These are phyloP conservation scores for Coemansia sp. DNA, from an alignment of 192 early-diverging fungal genomes.

Conservation along the genomic window DNA sequence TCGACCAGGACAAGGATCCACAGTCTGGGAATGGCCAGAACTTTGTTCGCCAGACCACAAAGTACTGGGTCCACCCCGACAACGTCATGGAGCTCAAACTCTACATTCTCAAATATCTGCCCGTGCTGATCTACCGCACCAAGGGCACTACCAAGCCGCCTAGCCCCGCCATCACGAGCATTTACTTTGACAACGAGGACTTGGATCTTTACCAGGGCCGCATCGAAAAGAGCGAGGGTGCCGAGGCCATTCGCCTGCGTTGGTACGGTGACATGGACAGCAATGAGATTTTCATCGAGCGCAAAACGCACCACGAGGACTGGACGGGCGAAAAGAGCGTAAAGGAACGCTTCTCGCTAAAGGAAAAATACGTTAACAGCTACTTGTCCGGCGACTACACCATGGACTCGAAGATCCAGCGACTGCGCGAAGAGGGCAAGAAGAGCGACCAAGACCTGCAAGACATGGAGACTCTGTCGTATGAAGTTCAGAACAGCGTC, in stretches of 20 bases:
- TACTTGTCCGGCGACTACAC: constrained; percentile 78
- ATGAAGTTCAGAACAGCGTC: constrained; percentile 70
- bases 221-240: constrained; percentile 84
- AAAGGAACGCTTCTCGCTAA: constrained; percentile 88
- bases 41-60: constrained; percentile 82
- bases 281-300: constrained; percentile 92
- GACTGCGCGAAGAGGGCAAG: constrained; percentile 69
- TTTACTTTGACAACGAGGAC: constrained; percentile 89
- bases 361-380: constrained; percentile 89
- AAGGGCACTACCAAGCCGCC: constrained; percentile 64
- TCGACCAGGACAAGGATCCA: constrained; percentile 47
- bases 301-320: constrained; percentile 95
- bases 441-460: constrained; percentile 76
- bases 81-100: constrained; percentile 94
- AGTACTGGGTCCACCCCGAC: constrained; percentile 96
- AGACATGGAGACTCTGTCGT: constrained; percentile 65
- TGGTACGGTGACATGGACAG: constrained; percentile 93
- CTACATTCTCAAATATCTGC: constrained; percentile 84
- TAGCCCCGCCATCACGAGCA: constrained; percentile 87
- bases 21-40: constrained; percentile 55
- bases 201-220: constrained; percentile 88
- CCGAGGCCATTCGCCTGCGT: constrained; percentile 84
- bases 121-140: constrained; percentile 84
- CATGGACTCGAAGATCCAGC: constrained; percentile 69
- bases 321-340: constrained; percentile 87